Evolutionary conservation across 768 basidiomycete species (phyloP), one percentile per base, ranked within the genome.

Genomic region (Mrakia hoshinonis): DNA sequence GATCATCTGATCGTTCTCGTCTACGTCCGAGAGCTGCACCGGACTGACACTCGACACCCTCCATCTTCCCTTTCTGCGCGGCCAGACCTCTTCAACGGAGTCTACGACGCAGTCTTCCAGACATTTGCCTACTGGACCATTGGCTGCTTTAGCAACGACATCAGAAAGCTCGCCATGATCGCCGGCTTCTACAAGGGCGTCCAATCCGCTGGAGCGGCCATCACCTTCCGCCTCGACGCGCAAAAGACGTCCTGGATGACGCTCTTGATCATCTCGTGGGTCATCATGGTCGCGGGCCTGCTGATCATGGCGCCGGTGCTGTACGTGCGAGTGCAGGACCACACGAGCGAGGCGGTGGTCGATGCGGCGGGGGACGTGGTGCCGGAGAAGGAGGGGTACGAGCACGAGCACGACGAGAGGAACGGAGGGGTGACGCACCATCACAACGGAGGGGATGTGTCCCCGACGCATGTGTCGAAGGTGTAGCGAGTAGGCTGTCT

Each of bases 101-200:
- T 46, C 4, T 29, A 54, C 52, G 67, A 58, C 46, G 54, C 67
- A 12, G 29, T 38, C 24, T 68, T 31, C 29, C 67, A 39, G 6
- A 51, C 66, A 13, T 47, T 22, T 22, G 13, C 31, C 22, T 67
- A 67, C 47, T 46, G 54, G 54, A 29, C 54, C 2, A 55, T 55
- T 18, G 36, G 90, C 49, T 87, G 88, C 15, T 89, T 92, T 87
- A 89, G 88, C 26, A 91, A 91, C 74, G 86, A 91, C 78, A 85
- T 88, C 10, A 85, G 83, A 1, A 90, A 89, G 77, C 85, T 92
- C 26, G 90, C 90, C 0, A 84, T 90, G 77, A 87, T 92, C 75
- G 82, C 87, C 20, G 91, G 90, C 51, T 89, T 92, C 34, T 72
- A 74, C 74, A 75, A 67, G 55, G 73, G 51, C 43, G 20, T 69